These are phyloP conservation scores for Myxozyma udenii DNA, from an alignment of 805 yeast species.

Conservation along the genomic window DNA sequence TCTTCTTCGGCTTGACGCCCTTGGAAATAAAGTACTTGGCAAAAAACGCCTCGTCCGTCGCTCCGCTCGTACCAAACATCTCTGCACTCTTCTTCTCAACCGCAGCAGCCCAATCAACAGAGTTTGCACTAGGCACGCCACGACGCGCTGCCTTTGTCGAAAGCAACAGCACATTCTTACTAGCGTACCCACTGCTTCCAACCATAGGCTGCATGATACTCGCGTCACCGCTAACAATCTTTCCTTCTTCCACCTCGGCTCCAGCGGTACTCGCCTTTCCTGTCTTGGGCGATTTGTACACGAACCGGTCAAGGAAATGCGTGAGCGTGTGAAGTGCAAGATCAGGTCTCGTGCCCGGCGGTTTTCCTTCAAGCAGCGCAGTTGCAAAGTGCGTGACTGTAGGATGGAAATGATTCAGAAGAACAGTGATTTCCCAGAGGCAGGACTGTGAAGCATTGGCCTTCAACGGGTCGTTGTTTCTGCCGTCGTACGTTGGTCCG, in stretches of 20 bases:
- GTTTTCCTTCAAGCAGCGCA: constrained; percentile 50
- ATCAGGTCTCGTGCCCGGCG: constrained; percentile 68
- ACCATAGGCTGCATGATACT: constrained; percentile 98
- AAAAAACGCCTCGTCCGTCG: constrained; percentile 59
- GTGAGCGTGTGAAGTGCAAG: constrained; percentile 80
- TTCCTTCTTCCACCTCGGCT: background rate
- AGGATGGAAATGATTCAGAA: constrained; percentile 85
- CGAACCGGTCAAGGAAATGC: constrained; percentile 93
- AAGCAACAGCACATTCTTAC: constrained; percentile 36
- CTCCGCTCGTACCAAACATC: background rate
- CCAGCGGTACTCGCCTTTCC: constrained; percentile 48
- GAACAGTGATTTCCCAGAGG: constrained; percentile 79
- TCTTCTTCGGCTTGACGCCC: constrained; percentile 39
- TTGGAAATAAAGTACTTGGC: constrained; percentile 26
- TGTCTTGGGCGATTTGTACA: constrained; percentile 86
- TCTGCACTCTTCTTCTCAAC: constrained; percentile 52
- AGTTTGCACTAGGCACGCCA: constrained; percentile 67
- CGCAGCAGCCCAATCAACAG: constrained; percentile 75
- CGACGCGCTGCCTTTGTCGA: constrained; percentile 46
- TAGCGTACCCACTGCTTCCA: constrained; percentile 23
- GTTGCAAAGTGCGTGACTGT: constrained; percentile 79
- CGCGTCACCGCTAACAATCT: constrained; percentile 51
- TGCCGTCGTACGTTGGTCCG: constrained; percentile 60
- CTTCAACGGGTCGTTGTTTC: constrained; percentile 86
- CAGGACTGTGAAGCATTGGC: constrained; percentile 82